Evolutionary conservation across 768 basidiomycete genomes (phyloP).

Genomic region (Kwoniella shandongensis): DNA sequence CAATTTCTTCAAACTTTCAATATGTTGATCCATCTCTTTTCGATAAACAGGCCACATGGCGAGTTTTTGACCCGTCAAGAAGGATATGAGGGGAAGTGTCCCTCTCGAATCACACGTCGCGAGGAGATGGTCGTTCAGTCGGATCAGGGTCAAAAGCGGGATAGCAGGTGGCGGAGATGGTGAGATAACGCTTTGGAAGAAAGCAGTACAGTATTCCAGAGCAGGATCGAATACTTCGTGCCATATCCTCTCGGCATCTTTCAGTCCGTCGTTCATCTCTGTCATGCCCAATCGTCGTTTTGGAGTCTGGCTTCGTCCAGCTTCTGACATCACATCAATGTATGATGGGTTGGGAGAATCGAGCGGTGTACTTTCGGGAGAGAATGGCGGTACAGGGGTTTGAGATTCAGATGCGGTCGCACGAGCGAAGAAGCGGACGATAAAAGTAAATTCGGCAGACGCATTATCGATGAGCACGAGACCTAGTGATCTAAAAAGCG

Average conservation of each 20-base stretch:
- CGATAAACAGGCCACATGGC: slow-evolving; percentile 93
- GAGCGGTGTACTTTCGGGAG: slow-evolving; percentile 16
- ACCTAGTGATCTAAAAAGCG: slow-evolving; percentile 76
- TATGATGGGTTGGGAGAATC: slow-evolving; percentile 23
- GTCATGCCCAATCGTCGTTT: slow-evolving; percentile 12
- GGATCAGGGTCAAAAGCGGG: slow-evolving; percentile 84
- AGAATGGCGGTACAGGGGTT: background rate
- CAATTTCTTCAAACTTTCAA: slow-evolving; percentile 76
- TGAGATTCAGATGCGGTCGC: background rate
- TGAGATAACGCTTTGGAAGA: slow-evolving; percentile 68
- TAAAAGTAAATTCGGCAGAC: slow-evolving; percentile 84
- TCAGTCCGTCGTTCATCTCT: slow-evolving; percentile 20
- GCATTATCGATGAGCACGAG: slow-evolving; percentile 94
- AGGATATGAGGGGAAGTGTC: slow-evolving; percentile 76
- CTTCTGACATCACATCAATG: slow-evolving; percentile 30
- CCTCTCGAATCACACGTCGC: slow-evolving; percentile 72
- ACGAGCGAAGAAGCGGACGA: slow-evolving; percentile 74
- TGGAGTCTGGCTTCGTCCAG: slow-evolving; percentile 12
- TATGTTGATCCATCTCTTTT: slow-evolving; percentile 78
- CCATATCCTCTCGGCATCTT: slow-evolving; percentile 63
- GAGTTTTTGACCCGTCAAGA: slow-evolving; percentile 75
- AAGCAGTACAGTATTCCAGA: slow-evolving; percentile 78
- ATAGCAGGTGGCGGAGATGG: slow-evolving; percentile 68
- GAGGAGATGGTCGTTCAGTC: slow-evolving; percentile 78
- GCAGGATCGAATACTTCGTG: slow-evolving; percentile 91